Evolutionary conservation across 2,329 filamentous ascomycete genomes (phyloP).

Genomic region (Ophiosphaerella narmari): DNA sequence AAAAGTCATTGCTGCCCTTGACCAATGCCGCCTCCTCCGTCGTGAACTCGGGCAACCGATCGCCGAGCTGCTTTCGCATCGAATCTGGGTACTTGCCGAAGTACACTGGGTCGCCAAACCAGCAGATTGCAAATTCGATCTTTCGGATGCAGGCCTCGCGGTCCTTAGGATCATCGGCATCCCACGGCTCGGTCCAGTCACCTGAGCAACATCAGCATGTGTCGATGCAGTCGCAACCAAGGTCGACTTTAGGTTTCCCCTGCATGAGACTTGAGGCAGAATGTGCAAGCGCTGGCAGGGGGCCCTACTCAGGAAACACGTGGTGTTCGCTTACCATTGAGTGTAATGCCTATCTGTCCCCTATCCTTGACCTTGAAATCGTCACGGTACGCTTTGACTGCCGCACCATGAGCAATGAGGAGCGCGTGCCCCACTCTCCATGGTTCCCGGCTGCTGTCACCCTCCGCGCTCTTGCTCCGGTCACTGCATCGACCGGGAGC

Average conservation of each 20-base stretch:
- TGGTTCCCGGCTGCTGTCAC: constrained; percentile 76
- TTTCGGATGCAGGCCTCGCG: constrained; percentile 78
- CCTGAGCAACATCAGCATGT: constrained; percentile 50
- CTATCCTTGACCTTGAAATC: constrained; percentile 75
- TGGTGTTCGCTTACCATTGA: constrained; percentile 66
- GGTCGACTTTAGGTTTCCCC: constrained; percentile 7
- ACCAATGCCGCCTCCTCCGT: constrained; percentile 74
- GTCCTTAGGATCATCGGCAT: constrained; percentile 74
- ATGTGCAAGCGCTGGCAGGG: constrained; percentile 13
- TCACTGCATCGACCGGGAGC: constrained; percentile 84
- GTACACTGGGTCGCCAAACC: constrained; percentile 90
- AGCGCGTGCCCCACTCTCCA: constrained; percentile 84
- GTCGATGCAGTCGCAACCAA: constrained; percentile 3
- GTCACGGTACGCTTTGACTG: constrained; percentile 80
- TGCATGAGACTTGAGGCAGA: constrained; percentile 17
- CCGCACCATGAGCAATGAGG: constrained; percentile 77
- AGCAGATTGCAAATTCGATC: constrained; percentile 84
- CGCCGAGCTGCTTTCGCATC: constrained; percentile 80
- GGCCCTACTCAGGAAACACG: constrained; percentile 12
- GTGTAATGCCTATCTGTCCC: constrained; percentile 83
- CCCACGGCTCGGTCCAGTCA: constrained; percentile 82
- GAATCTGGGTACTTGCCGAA: constrained; percentile 81
- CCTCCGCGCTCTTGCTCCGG: constrained; percentile 69
- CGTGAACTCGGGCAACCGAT: constrained; percentile 75
- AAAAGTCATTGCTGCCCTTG: constrained; percentile 87